Conservation (phyloP, 768 basidiomycete genomes). For the Leccinum sublutescens region DNA sequence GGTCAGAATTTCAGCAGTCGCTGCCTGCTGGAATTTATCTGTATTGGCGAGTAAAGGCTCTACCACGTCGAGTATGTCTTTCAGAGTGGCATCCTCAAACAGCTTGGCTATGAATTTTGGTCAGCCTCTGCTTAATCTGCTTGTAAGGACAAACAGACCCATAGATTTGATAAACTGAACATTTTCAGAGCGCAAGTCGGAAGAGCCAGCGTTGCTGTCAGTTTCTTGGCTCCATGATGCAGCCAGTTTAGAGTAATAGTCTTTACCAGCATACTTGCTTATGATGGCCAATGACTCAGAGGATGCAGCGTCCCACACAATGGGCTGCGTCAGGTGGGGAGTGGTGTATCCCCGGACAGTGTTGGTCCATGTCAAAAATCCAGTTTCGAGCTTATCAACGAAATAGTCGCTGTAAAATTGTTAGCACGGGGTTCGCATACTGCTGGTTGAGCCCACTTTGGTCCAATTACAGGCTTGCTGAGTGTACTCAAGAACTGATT, state of each 20-base stretch:
- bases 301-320: constrained; percentile 56
- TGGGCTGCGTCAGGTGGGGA: constrained; percentile 29
- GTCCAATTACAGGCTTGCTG: constrained; percentile 36
- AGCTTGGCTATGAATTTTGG: constrained; percentile 54
- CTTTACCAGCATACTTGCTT: constrained; percentile 41
- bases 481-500: constrained; percentile 49
- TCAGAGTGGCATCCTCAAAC: constrained; percentile 52
- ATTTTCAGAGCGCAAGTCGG: constrained; percentile 59
- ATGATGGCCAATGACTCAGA: constrained; percentile 52
- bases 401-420: constrained; percentile 43
- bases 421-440: neutral
- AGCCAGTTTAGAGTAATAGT: constrained; percentile 61
- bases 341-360: constrained; percentile 60
- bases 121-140: constrained; percentile 40
- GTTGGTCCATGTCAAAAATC: constrained; percentile 74
- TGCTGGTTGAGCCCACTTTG: constrained; percentile 32
- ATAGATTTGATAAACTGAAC: constrained; percentile 48
- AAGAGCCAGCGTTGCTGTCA: constrained; percentile 45
- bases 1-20: too few species aligned
- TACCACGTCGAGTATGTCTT: constrained; percentile 50
- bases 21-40: constrained; percentile 85
- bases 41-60: constrained; percentile 62
- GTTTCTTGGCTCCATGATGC: constrained; percentile 82
- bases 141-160: constrained; percentile 37
- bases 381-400: constrained; percentile 73